phyloP scores from a whole-genome alignment of 2,329 filamentous ascomycete genomes.

The Dryadomyces quercus-mongolicae region DNA sequence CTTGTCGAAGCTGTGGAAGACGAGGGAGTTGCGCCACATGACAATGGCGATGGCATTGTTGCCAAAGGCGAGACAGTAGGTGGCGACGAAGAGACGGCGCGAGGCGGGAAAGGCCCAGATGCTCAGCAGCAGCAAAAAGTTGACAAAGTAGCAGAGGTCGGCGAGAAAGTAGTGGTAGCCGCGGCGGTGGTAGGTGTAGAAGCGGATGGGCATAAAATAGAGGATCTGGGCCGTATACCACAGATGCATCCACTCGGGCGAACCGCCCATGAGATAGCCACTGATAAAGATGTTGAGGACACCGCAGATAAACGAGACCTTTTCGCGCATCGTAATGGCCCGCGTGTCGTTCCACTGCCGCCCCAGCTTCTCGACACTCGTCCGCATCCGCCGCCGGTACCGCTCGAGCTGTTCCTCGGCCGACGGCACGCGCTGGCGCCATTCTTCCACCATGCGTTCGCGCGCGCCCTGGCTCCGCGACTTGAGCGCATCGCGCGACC shows the following conservation, averaged over 20 bases:
- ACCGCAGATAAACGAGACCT: constrained; percentile 89
- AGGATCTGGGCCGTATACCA: constrained; percentile 84
- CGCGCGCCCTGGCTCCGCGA: constrained; percentile 66
- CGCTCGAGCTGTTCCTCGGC: constrained; percentile 88
- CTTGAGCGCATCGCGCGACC: constrained; percentile 70
- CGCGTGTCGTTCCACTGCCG: constrained; percentile 82
- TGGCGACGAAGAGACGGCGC: constrained; percentile 81
- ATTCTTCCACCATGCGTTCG: constrained; percentile 84
- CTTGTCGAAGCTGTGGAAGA: constrained; percentile 98
- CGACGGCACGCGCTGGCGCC: constrained; percentile 72
- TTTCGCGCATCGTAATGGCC: constrained; percentile 79
- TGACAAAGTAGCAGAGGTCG: constrained; percentile 97
- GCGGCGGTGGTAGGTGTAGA: constrained; percentile 77
- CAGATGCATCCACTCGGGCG: constrained; percentile 73
- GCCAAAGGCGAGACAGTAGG: constrained; percentile 85
- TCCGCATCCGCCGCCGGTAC: constrained; percentile 77
- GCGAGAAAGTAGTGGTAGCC: constrained; percentile 97
- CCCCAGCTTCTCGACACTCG: constrained; percentile 77
- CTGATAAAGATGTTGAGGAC: constrained; percentile 97
- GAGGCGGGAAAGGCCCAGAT: constrained; percentile 87
- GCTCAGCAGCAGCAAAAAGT: constrained; percentile 67
- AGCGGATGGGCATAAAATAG: constrained; percentile 96
- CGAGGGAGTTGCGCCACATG: constrained; percentile 97
- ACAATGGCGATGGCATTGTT: constrained; percentile 97
- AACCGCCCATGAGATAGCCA: constrained; percentile 81